Evolutionary conservation across 2,329 filamentous ascomycete species (phyloP), one percentile per base, ranked within the genome.

Genomic region (Paraphoma sp.): DNA sequence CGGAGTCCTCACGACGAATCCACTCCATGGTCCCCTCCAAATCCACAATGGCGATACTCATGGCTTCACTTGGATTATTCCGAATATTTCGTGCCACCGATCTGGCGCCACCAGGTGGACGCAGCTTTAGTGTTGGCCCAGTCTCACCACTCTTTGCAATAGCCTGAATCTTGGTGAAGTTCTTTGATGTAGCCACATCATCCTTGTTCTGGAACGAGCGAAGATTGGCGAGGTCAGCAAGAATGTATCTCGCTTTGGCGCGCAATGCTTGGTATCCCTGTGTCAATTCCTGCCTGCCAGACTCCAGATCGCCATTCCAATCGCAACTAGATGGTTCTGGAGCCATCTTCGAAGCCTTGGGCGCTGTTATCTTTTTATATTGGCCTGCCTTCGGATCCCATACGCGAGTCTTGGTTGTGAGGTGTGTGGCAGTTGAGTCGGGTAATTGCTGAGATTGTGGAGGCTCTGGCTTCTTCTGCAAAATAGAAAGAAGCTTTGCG

Each of bases 121-220:
- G 33, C 11, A 48, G 30, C 30, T 43, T 50, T 31, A 44, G 9
- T n/a, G 11, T n/a, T 1, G 46, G 11, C 30, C 4, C 41, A 1
- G 23, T 44, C 2, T 51, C 30, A 28, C 43, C 48, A 1, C 65
- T 66, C 6, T 68, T 48, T 8, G 57, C 54, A 17, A 76, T 65
- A 1, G 57, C 58, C 36, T 67, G 56, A 3, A 73, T 51, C 18
- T 58, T 67, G 2, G 53, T 12, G 4, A 63, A 62, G 17, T 67
- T 63, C 9, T 51, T 65, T 1, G 67, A 69, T 33, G 58, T 53
- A 4, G 61, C 48, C 1, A 68, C 6, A 4, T 56, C 62, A n/a
- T 62, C 57, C n/a, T 69, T 70, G 43, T 65, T 67, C 51, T 70
- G 69, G 6, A 74, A 56, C 8, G 55, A 48, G 36, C 71, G 66